These are phyloP conservation scores for Aspergillus diversus DNA, from an alignment of 495 filamentous ascomycete species.

Conservation along the genomic window DNA sequence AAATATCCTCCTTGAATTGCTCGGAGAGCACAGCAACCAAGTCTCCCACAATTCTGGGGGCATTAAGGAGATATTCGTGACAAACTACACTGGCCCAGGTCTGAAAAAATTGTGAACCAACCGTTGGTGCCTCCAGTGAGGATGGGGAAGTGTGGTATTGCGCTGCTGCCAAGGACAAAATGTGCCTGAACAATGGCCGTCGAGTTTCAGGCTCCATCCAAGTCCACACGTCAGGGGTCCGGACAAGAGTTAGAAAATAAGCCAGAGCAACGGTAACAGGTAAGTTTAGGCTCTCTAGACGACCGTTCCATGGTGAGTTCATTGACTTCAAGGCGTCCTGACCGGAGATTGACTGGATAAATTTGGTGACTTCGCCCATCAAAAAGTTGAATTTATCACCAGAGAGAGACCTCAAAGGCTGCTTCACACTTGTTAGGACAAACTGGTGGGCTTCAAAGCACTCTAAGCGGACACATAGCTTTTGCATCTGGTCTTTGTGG, in stretches of 20 bases:
- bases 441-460: slow-evolving; percentile 49
- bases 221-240: slow-evolving; percentile 38
- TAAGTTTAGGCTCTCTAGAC: slow-evolving; percentile 39
- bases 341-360: slow-evolving; percentile 34
- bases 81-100: slow-evolving; percentile 49
- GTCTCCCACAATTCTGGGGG: slow-evolving; percentile 40
- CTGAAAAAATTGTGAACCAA: slow-evolving; percentile 42
- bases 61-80: slow-evolving; percentile 48
- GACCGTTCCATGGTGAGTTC: slow-evolving; percentile 45
- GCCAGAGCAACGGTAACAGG: slow-evolving; percentile 36
- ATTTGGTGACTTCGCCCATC: slow-evolving; percentile 33
- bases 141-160: slow-evolving; percentile 36
- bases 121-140: slow-evolving; percentile 33
- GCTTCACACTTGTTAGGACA: slow-evolving; percentile 33
- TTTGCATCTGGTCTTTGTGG: slow-evolving; percentile 34
- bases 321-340: slow-evolving; percentile 36
- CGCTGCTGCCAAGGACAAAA: slow-evolving; percentile 41
- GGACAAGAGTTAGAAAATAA: slow-evolving; percentile 41
- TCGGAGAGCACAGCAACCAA: slow-evolving; percentile 40
- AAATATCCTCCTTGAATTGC: slow-evolving; percentile 34
- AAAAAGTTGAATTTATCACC: slow-evolving; percentile 30
- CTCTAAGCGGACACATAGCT: slow-evolving; percentile 35
- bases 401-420: slow-evolving; percentile 19
- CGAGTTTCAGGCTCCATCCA: slow-evolving; percentile 32
- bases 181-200: slow-evolving; percentile 37